These are phyloP conservation scores for Epichloe elymi DNA, from an alignment of 2,329 filamentous ascomycete genomes.

Conservation along the genomic window DNA sequence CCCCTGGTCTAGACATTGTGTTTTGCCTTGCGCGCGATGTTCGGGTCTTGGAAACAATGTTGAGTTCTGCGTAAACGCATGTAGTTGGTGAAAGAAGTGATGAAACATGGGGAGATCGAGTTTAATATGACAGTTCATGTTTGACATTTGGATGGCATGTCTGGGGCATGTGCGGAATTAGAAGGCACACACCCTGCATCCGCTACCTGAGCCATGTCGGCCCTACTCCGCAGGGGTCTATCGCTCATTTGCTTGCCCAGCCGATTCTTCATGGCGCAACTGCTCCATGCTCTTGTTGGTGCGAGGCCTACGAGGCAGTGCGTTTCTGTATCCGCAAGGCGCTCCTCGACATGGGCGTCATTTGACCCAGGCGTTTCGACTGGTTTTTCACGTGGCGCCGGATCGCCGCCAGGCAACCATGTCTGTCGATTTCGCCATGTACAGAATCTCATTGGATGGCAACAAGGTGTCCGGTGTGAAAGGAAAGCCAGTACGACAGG, in stretches of 20 bases:
- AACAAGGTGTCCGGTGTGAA: not conserved
- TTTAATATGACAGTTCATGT: not conserved
- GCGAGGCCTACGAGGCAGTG: not conserved
- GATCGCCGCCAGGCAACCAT: not conserved
- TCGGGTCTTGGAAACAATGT: not conserved
- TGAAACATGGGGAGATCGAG: not conserved
- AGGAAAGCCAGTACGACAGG: not conserved
- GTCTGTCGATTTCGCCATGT: not conserved
- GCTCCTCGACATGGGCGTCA: not conserved
- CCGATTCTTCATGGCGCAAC: constrained; percentile 5
- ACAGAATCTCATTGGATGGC: not conserved
- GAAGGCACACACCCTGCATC: constrained; percentile 2
- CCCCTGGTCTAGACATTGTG: constrained; percentile 7
- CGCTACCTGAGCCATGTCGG: not conserved
- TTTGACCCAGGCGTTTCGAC: constrained; percentile 1
- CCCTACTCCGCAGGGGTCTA: constrained; percentile 3
- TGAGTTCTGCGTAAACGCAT: not conserved
- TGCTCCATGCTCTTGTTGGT: constrained; percentile 1
- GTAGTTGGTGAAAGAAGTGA: not conserved
- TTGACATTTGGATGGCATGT: constrained; percentile 1
- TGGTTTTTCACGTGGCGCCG: not conserved
- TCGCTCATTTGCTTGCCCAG: not conserved
- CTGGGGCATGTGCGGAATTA: constrained; percentile 2
- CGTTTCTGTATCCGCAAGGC: not conserved
- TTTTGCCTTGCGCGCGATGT: not conserved